Evolutionary conservation across 2,329 filamentous ascomycete species (phyloP), one percentile per base, ranked within the genome.

Genomic region (Salinomyces thailandicus): DNA sequence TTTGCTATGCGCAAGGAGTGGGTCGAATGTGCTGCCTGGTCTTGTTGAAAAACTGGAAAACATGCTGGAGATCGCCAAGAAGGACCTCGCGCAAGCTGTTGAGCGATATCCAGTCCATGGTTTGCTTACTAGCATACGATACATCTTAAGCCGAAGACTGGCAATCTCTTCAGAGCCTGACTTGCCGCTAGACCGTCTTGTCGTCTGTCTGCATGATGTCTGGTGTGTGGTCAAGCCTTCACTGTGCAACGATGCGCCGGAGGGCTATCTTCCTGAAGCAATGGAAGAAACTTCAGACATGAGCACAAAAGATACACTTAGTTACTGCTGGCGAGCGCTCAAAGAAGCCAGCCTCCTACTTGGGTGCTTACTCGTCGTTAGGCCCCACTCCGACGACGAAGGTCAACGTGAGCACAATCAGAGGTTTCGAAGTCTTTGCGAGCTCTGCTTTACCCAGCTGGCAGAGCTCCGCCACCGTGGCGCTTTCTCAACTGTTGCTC

Each of bases 321-420:
- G 89, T 46, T 98, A 91, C 58, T 94, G 86, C 44, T 98, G 94
- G 72, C 77, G 91, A 49, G 85, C 86, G 5, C 69, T 95, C n/a
- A 89, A 94, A 44, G 91, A 98, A 62, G 85, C 87, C 16, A 94
- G 85, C 81, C 85, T 64, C 42, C 62, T 41, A 8, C 38, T 49
- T 12, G 45, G 44, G 17, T 31, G 9, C n/a, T 26, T 26, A 26
- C n/a, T 26, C 9, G 9, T 26, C 22, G n/a, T 26, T n/a, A 26
- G 22, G n/a, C n/a, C 22, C 9, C 9, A 26, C 22, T n/a, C n/a
- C n/a, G 22, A 26, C 9, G 22, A 26, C 9, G 22, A 26, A 26
- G 22, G 22, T 9, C 22, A 26, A n/a, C 22, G n/a, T 8, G 9
- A 9, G 22, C 22, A 26, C 22, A 26, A 26, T 8, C 9, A 26